Evolutionary conservation across 2,329 filamentous ascomycete species (phyloP).

Genomic region (Mycosphaerella sp.): DNA sequence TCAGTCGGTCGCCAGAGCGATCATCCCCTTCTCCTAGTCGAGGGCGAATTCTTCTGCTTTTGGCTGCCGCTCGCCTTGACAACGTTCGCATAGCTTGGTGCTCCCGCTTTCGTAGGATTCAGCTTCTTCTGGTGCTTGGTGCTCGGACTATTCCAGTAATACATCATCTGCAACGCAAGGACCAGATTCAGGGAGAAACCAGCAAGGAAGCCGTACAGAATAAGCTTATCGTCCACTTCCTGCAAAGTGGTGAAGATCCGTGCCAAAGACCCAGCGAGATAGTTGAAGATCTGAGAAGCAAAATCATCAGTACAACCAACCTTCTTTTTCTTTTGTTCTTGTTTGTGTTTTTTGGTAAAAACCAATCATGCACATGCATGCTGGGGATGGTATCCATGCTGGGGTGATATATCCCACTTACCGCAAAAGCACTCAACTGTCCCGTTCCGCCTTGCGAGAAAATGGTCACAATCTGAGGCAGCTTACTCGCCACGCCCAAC

Average conservation of each 20-base stretch:
- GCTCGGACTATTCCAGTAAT: constrained; percentile 76
- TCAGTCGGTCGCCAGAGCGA: too few species aligned
- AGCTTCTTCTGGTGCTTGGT: constrained; percentile 37
- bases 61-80: constrained; percentile 36
- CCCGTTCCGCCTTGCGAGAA: constrained; percentile 82
- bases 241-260: constrained; percentile 97
- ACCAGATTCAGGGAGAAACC: constrained; percentile 86
- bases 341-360: neutral
- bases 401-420: constrained; percentile 53
- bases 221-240: constrained; percentile 94
- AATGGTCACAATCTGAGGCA: constrained; percentile 87
- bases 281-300: constrained; percentile 80
- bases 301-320: neutral
- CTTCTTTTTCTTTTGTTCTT: neutral
- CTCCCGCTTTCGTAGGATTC: constrained; percentile 35
- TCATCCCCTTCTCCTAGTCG: constrained; percentile 7
- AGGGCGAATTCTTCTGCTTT: constrained; percentile 25
- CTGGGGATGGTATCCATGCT: too few species aligned
- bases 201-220: constrained; percentile 88
- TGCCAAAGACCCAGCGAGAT: constrained; percentile 83
- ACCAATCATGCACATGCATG: too few species aligned
- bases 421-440: constrained; percentile 92
- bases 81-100: constrained; percentile 25
- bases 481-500: constrained; percentile 80
- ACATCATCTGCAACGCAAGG: constrained; percentile 82